Evolutionary conservation across 805 yeast species (phyloP), one percentile per base, ranked within the genome.

Genomic region (Metschnikowia arizonensis): DNA sequence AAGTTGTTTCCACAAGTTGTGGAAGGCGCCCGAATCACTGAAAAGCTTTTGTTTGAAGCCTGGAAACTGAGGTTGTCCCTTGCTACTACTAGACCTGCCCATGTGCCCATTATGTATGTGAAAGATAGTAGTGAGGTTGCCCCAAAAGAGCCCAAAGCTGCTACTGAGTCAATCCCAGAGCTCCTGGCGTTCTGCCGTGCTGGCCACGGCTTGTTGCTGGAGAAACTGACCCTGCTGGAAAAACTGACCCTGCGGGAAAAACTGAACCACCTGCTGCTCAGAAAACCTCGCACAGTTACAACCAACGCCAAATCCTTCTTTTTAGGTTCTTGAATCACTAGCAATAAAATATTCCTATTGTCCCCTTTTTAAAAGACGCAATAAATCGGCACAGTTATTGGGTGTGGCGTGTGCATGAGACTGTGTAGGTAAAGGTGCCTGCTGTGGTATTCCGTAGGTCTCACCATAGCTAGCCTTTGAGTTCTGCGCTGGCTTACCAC

Each of bases 321-420:
- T 35, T 35, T 21, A 3, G 33, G 34, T 8, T 36, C 24, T 11
- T 26, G 23, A 28, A 15, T 32, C 37, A 11, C n/a, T 18, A 32
- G 6, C 19, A 18, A 12, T 7, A 18, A 26, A 30, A 21, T 19
- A 4, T 10, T 4, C 10, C 23, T 24, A 34, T n/a, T 34, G 38
- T 14, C 18, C 38, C 14, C 52, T 36, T 17, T 43, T 50, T 32
- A 52, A 44, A 33, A 52, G 60, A 61, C 15, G 66, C 48, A 45
- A 59, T 42, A 52, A 31, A 6, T 44, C 48, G 5, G 51, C 50
- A 14, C 54, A 47, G 29, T 50, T 40, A 33, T 45, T 37, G 30
- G 48, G n/a, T 2, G 12, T 12, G 33, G 50, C 33, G n/a, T 46
- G 29, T 21, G 42, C 42, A 5, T 23, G 38, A 1, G 38, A 5